Conservation (phyloP, 2,329 filamentous ascomycete species). For the Blastomyces silverae region DNA sequence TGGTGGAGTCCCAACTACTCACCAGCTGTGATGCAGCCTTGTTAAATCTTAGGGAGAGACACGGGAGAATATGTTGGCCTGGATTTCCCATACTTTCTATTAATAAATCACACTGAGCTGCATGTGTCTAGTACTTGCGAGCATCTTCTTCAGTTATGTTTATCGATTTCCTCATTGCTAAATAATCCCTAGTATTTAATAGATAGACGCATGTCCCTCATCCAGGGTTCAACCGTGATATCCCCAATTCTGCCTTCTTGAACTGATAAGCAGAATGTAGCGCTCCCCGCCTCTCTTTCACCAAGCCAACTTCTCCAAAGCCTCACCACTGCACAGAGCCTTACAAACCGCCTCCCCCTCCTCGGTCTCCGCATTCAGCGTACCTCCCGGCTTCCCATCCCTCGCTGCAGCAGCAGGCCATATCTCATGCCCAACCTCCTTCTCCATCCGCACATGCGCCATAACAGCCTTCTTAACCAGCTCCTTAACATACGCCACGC, state of each 20-base stretch:
- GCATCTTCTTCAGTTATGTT: too few species aligned
- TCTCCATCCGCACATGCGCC: constrained; percentile 45
- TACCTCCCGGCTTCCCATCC: not conserved
- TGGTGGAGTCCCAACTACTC: too few species aligned
- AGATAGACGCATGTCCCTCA: not conserved
- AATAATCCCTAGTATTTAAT: too few species aligned
- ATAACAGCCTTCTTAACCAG: constrained; percentile 45
- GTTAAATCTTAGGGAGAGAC: too few species aligned
- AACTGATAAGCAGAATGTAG: not conserved
- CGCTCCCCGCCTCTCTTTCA: not conserved
- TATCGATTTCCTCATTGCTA: too few species aligned
- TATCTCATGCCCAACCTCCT: constrained; percentile 43
- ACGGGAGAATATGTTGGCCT: too few species aligned
- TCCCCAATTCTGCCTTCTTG: too few species aligned
- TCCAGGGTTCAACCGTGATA: not conserved
- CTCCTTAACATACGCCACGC: constrained; percentile 53
- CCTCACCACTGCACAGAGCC: not conserved
- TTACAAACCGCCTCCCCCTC: constrained; percentile 10
- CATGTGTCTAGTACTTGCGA: too few species aligned
- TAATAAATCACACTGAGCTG: too few species aligned
- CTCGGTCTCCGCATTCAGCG: not conserved
- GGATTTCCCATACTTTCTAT: too few species aligned
- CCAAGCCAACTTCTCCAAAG: not conserved
- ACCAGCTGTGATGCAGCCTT: too few species aligned
- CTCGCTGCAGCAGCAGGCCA: constrained; percentile 43